Percentiles rank a stretch among this genome's conserved stretches.
Evolutionary conservation across 140 eudicot species (phyloP).

Genomic region (Senecio squalidus): DNA sequence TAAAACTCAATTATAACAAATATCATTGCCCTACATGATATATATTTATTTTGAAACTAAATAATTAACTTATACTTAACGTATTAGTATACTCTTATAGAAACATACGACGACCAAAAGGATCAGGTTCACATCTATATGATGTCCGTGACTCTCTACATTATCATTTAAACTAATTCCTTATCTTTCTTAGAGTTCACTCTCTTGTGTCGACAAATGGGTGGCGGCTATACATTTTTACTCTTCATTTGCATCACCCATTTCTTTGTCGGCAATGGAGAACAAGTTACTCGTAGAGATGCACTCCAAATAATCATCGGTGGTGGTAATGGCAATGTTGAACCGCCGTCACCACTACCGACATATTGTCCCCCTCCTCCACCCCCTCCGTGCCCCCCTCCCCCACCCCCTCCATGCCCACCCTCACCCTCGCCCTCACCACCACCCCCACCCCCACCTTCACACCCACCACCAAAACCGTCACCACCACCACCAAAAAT

Average conservation of each 20-base stretch:
- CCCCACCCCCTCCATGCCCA: not conserved
- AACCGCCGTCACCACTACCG: conserved; percentile 17
- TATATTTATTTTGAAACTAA: too few relatives aligned
- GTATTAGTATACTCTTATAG: too few relatives aligned
- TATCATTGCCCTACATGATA: too few relatives aligned
- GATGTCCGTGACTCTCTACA: not conserved
- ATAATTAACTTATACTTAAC: too few relatives aligned
- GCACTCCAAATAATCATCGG: conserved; percentile 17
- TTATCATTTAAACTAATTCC: conserved; percentile 4
- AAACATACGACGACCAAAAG: not conserved
- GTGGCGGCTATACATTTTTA: not conserved
- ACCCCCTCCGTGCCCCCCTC: conserved; percentile 27
- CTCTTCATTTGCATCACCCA: conserved; percentile 13
- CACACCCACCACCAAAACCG: not conserved
- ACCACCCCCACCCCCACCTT: not conserved
- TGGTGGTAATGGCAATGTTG: conserved; percentile 1
- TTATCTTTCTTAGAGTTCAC: not conserved
- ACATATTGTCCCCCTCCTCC: conserved; percentile 25
- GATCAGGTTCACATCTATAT: too few relatives aligned
- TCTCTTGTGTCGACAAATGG: not conserved
- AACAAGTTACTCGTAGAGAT: conserved; percentile 9
- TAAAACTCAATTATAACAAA: too few relatives aligned
- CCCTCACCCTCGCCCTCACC: not conserved
- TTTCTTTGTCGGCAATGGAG: conserved; percentile 13
- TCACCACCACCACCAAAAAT: not conserved